These are phyloP conservation scores for Ganoderma boninense DNA, from an alignment of 1,284 basidiomycete species.

Conservation along the genomic window DNA sequence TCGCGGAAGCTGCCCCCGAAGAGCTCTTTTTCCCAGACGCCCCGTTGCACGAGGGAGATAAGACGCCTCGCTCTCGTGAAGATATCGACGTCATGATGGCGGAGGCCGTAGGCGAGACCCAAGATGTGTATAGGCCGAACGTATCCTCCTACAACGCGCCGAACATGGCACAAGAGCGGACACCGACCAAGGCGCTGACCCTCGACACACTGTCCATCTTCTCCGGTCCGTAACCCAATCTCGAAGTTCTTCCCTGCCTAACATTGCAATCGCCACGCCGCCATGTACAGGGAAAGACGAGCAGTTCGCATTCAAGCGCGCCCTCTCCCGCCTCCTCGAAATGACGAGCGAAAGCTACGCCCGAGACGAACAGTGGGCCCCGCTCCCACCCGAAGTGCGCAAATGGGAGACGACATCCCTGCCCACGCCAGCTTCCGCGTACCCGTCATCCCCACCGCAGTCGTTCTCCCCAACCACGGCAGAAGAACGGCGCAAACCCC, in stretches of 20 bases:
- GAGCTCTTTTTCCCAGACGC: conserved; percentile 68
- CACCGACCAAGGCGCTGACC: conserved; percentile 40
- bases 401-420: conserved; percentile 49
- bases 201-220: conserved; percentile 67
- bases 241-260: not conserved
- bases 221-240: conserved; percentile 51
- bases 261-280: not conserved
- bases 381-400: conserved; percentile 45
- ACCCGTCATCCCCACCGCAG: not conserved
- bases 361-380: conserved; percentile 54
- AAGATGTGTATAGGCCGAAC: conserved; percentile 67
- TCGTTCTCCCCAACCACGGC: not conserved
- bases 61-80: not conserved
- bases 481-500: conserved; percentile 8
- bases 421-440: not conserved
- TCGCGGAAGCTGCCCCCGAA: conserved; percentile 59
- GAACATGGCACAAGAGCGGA: conserved; percentile 45
- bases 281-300: conserved; percentile 62
- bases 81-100: conserved; percentile 61
- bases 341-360: conserved; percentile 67
- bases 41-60: conserved; percentile 24
- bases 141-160: conserved; percentile 63
- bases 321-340: conserved; percentile 71
- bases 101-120: conserved; percentile 66
- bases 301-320: conserved; percentile 74